Base-by-base conservation (phyloP, 306 rosid species). In the Cucurbita maxima region DNA sequence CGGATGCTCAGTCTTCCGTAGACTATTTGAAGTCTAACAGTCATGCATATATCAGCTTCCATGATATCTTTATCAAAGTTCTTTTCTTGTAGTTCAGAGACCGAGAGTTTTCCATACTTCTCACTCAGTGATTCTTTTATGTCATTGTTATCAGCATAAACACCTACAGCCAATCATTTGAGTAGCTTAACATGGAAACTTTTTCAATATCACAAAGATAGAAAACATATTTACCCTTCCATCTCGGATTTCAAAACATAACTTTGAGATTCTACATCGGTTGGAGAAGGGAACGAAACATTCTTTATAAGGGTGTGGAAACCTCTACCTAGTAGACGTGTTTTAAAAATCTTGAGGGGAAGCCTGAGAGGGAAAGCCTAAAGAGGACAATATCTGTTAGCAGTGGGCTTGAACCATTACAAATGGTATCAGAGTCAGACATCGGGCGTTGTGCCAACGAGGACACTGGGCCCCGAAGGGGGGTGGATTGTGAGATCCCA, bases 11-110 rank as follows among this genome's bases (percentile, higher is more conserved):
- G 82, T 79, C 71, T 94, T 4, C 92, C 60, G 66, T 91, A 91
- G 48, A 91, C 88, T 81, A 94, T 85, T 77, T 94, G 97, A 83
- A 94, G 96, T 72, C 96, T 87, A 71, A 94, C 81, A 13, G 96
- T 91, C 84, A 91, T 76, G 68, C 82, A 30, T 76, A 94, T 86
- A 84, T 94, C 99, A 75, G 79, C 82, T 59, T 91, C 96, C 82
- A 91, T 59, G 30, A 94, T 79, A 80, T 85, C 95, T 48, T 85
- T 79, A 71, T 44, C 80, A 47, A 87, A 83, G 73, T 87, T 95
- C 79, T 77, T 88, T 8, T 82, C 90, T 72, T 80, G 60, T 57
- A 90, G 84, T 67, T 94, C 81, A 25, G 83, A 72, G 10, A 67
- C 76, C 11, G 91, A 72, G 45, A 87, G 71, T 37, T 89, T 85